Base-by-base conservation (phyloP, 495 filamentous ascomycete genomes). In the Cercophora sp. region DNA sequence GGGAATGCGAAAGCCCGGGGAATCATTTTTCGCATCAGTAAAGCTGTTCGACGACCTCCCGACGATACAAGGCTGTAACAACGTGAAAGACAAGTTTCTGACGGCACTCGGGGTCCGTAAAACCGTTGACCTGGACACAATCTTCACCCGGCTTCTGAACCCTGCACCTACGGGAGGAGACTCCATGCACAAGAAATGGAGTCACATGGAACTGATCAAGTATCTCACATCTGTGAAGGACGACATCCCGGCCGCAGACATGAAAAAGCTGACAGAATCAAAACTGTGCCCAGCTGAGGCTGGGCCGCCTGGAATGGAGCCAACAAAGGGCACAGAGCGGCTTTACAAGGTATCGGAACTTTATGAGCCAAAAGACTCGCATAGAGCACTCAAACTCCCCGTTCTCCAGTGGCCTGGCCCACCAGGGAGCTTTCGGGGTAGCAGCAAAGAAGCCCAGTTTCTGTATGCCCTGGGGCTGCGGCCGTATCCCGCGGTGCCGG, bases 31-130 rank as follows among this genome's bases (percentile, higher is more conserved):
- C 63, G 79, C 84, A n/a, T 85, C 80, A 11, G 94, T 97, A 18
- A 92, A 88, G 59, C 73, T 97, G 6, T 99, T 99, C 62, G 86
- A 94, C 51, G 94, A 99, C 61, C 75, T 99, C 8, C 91, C 94
- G 3, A 83, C 84, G 10, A 80, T 96, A 8, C 77, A 79, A 51
- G 81, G 77, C n/a, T 79, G 91, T 29, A 78, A 83, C 23, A 78
- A 82, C 11, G 79, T 96, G 2, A 96, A 96, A 61, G 93, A 97
- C 25, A 96, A 93, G 62, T 85, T 96, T 51, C 69, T 99, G 39
- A 70, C 74, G 2, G 81, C 88, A 8, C 73, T 97, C 23, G 91
- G 92, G 0, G 92, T 91, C n/a, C 71, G 84, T 20, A 84, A 85
- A 59, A 97, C 93, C 1, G 83, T 99, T 19, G 93, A 97, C 47